These are phyloP conservation scores for Fusarium sp. DNA, from an alignment of 2,329 filamentous ascomycete genomes.

Conservation along the genomic window DNA sequence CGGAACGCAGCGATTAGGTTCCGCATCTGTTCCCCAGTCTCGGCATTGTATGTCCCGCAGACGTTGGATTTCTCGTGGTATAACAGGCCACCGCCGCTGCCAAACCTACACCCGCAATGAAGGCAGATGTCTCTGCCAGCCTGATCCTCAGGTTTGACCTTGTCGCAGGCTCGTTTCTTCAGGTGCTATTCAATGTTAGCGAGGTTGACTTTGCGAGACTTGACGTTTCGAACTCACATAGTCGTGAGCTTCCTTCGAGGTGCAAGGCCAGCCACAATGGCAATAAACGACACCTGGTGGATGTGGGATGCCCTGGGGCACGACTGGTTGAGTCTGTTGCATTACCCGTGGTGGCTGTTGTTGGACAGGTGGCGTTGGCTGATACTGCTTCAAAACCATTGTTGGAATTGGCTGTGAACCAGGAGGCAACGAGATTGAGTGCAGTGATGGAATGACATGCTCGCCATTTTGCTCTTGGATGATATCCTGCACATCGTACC, in stretches of 20 bases:
- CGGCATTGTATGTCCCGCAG: constrained; percentile 57
- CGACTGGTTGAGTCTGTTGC: not conserved
- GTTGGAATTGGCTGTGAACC: constrained; percentile 4
- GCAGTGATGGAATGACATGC: constrained; percentile 52
- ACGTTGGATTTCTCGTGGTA: constrained; percentile 60
- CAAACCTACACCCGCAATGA: constrained; percentile 60
- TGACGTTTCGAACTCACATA: constrained; percentile 46
- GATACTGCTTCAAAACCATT: not conserved
- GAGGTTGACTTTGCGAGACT: not conserved
- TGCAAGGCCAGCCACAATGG: constrained; percentile 52
- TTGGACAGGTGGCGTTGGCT: not conserved
- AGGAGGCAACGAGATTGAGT: constrained; percentile 26
- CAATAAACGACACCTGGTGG: constrained; percentile 43
- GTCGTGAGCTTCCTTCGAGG: constrained; percentile 44
- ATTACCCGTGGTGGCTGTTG: not conserved
- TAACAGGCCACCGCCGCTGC: constrained; percentile 53
- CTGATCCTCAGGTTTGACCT: constrained; percentile 17
- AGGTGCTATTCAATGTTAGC: constrained; percentile 45
- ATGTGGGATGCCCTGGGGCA: not conserved
- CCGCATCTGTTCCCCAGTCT: constrained; percentile 25
- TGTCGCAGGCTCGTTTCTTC: constrained; percentile 44
- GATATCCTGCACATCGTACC: constrained; percentile 65
- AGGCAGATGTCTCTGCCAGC: constrained; percentile 54
- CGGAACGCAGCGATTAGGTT: constrained; percentile 21
- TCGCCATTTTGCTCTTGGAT: constrained; percentile 54